These are phyloP conservation scores for Solanum sejunctum DNA, from an alignment of 257 asterid species.

Conservation along the genomic window DNA sequence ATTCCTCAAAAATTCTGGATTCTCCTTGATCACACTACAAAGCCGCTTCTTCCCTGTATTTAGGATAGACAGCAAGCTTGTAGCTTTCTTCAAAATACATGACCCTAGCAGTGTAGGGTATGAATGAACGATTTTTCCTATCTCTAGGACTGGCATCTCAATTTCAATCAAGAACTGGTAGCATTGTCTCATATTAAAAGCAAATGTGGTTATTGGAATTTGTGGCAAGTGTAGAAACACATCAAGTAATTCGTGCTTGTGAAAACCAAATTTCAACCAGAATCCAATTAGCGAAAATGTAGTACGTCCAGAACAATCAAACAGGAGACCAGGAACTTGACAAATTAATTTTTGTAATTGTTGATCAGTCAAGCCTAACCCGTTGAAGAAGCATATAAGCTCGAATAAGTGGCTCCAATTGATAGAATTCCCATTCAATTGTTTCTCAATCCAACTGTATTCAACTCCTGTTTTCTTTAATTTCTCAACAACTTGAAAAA, in stretches of 20 bases:
- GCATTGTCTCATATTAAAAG: slow-evolving; percentile 25
- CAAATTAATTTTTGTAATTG: slow-evolving; percentile 20
- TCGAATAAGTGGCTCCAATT: slow-evolving; percentile 39
- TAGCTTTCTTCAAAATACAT: slow-evolving; percentile 32
- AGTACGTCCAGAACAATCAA: slow-evolving; percentile 35
- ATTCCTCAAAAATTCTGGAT: slow-evolving; percentile 39
- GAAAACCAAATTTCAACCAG: slow-evolving; percentile 45
- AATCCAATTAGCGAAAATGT: slow-evolving; percentile 31
- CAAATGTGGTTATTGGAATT: slow-evolving; percentile 22
- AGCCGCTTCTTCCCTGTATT: slow-evolving; percentile 29
- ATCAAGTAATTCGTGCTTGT: slow-evolving; percentile 10
- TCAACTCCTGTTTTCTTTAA: slow-evolving; percentile 29
- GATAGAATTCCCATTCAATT: slow-evolving; percentile 22
- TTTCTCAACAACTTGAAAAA: slow-evolving; percentile 23
- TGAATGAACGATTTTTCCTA: slow-evolving; percentile 24
- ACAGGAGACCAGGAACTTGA: slow-evolving; percentile 34
- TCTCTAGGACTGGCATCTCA: slow-evolving; percentile 36
- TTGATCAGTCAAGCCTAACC: slow-evolving; percentile 30
- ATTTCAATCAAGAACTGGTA: slow-evolving; percentile 39
- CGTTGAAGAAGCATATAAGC: slow-evolving; percentile 21
- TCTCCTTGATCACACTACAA: slow-evolving; percentile 37
- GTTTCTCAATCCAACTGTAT: slow-evolving; percentile 33
- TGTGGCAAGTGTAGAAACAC: slow-evolving; percentile 35
- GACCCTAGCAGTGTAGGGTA: slow-evolving; percentile 40
- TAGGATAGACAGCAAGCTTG: slow-evolving; percentile 18